Conservation (phyloP, 345 rosid species). For the Eucalyptus globulus region DNA sequence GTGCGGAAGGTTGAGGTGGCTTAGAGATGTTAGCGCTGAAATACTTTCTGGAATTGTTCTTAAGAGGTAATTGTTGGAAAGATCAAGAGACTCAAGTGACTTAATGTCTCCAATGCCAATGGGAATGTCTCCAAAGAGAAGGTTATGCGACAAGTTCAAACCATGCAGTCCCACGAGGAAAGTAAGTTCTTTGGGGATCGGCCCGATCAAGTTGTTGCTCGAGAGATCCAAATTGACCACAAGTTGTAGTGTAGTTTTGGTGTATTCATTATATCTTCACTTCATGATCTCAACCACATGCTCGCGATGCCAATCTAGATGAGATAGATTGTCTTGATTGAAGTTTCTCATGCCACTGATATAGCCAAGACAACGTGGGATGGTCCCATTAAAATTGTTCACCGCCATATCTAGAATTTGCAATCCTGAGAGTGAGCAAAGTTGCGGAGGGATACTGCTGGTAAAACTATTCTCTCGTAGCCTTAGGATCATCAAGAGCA, state of each 20-base stretch:
- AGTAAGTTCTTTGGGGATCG: background rate
- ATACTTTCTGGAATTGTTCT: conserved; percentile 10
- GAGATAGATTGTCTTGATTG: background rate
- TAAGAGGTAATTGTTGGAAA: conserved; percentile 3
- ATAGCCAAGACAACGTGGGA: background rate
- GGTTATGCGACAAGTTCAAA: conserved; percentile 11
- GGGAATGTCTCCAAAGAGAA: conserved; percentile 1
- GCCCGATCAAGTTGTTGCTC: conserved; percentile 4
- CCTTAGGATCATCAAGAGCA: background rate
- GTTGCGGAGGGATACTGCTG: background rate
- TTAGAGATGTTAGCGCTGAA: background rate
- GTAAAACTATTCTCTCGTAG: background rate
- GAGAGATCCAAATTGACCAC: conserved; percentile 8
- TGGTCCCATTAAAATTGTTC: background rate
- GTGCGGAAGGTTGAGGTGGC: conserved; percentile 2
- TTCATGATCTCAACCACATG: background rate
- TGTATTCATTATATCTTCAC: background rate
- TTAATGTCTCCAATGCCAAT: background rate
- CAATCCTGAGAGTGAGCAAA: background rate
- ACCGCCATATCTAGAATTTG: background rate
- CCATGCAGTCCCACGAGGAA: background rate
- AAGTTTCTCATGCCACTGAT: background rate
- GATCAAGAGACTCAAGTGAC: conserved; percentile 7
- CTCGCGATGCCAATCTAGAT: background rate
- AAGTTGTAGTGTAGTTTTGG: background rate